These are phyloP conservation scores for Ajuga chamaepitys DNA, from an alignment of 257 asterid species.

Conservation along the genomic window DNA sequence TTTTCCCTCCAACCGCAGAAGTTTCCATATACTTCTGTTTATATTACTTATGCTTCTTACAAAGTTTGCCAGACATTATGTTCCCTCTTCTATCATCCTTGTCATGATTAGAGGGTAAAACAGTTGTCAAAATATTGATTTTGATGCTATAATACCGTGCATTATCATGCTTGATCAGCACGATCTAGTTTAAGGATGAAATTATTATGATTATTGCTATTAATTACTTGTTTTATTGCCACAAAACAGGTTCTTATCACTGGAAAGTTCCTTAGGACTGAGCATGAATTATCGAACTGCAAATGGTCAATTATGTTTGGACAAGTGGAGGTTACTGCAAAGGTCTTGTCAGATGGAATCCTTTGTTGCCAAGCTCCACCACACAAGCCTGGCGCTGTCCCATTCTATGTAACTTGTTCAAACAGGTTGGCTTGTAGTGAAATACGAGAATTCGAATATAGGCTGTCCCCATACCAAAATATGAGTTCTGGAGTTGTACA, in stretches of 20 bases:
- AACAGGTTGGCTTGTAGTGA: constrained; percentile 87
- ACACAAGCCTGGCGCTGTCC: constrained; percentile 60
- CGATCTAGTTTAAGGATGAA: not conserved
- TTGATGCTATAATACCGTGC: not conserved
- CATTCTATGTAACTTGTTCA: constrained; percentile 71
- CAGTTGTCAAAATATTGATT: too few species aligned
- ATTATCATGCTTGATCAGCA: not conserved
- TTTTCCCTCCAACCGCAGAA: not conserved
- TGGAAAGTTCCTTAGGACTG: constrained; percentile 63
- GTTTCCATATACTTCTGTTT: too few species aligned
- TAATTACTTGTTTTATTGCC: constrained; percentile 1
- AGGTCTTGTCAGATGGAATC: constrained; percentile 54
- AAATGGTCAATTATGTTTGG: constrained; percentile 92
- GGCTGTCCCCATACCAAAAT: constrained; percentile 27
- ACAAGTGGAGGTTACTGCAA: constrained; percentile 71
- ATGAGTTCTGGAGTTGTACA: constrained; percentile 14
- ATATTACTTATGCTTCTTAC: too few species aligned
- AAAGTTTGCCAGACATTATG: too few species aligned
- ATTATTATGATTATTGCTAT: not conserved
- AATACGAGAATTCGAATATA: constrained; percentile 72
- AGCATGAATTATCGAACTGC: constrained; percentile 34
- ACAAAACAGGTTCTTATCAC: constrained; percentile 51
- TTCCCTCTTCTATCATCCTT: too few species aligned
- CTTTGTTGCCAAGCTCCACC: constrained; percentile 66
- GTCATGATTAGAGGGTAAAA: too few species aligned